A percentile compares a stretch with the other conserved stretches of the same genome.
Conservation (phyloP, 2,329 filamentous ascomycete species). For the Sclerotinia glacialis region DNA sequence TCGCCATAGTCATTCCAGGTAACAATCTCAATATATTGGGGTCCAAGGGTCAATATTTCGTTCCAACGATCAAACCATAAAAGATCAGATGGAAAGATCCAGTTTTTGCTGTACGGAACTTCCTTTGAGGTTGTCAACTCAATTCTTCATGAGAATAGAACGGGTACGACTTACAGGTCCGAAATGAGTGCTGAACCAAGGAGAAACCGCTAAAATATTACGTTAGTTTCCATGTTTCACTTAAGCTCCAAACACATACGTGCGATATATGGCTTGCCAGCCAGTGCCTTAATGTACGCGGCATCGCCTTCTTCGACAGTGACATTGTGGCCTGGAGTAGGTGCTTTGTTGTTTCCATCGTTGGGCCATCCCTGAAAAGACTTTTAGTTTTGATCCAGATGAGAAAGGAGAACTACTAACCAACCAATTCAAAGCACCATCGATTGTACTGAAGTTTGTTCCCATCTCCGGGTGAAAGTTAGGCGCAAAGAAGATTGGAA, state of each 20-base stretch:
- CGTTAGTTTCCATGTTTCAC: neutral
- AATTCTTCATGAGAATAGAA: slow-evolving; percentile 28
- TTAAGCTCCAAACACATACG: slow-evolving; percentile 13
- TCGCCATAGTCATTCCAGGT: slow-evolving; percentile 54
- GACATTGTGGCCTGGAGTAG: slow-evolving; percentile 27
- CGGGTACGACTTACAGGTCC: slow-evolving; percentile 46
- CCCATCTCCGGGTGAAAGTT: slow-evolving; percentile 31
- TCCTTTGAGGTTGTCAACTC: slow-evolving; percentile 37
- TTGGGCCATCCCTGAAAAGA: slow-evolving; percentile 28
- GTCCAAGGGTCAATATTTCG: slow-evolving; percentile 42
- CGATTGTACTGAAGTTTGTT: slow-evolving; percentile 25
- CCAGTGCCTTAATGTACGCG: slow-evolving; percentile 27
- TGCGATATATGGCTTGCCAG: slow-evolving; percentile 31
- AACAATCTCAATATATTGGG: slow-evolving; percentile 46
- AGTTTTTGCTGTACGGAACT: slow-evolving; percentile 42
- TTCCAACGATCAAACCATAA: slow-evolving; percentile 45
- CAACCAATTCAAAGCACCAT: slow-evolving; percentile 33
- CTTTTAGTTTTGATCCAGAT: too few species aligned
- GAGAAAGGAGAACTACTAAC: slow-evolving; percentile 10
- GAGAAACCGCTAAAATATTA: slow-evolving; percentile 35
- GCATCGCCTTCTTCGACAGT: slow-evolving; percentile 29
- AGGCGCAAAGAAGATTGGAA: slow-evolving; percentile 31
- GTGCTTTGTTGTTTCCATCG: slow-evolving; percentile 33
- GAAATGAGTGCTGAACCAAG: slow-evolving; percentile 40
- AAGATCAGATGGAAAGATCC: slow-evolving; percentile 44